Percentiles rank a stretch among this genome's conserved stretches.
phyloP scores from a whole-genome alignment of 805 yeast species.

The Suhomyces tanzawaensis region DNA sequence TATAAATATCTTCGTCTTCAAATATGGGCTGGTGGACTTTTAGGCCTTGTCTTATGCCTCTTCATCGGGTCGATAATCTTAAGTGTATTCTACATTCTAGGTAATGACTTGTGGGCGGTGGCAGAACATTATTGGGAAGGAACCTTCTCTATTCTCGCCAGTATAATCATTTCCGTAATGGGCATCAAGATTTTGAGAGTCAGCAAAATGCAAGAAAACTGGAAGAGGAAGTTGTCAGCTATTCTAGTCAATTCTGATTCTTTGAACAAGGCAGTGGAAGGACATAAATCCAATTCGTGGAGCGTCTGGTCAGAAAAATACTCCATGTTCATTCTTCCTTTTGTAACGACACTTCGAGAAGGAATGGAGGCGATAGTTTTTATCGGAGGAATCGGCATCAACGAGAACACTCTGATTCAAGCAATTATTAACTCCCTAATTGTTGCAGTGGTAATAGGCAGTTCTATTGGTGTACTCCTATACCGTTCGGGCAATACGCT shows the following conservation, averaged over 20 bases:
- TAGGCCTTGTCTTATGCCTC: conserved; percentile 39
- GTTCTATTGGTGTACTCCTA: conserved; percentile 60
- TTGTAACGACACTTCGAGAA: conserved; percentile 83
- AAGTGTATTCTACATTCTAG: conserved; percentile 38
- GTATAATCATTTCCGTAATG: conserved; percentile 45
- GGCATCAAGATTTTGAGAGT: conserved; percentile 45
- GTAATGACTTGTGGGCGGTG: conserved; percentile 43
- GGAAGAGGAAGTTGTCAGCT: conserved; percentile 38
- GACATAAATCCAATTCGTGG: conserved; percentile 6
- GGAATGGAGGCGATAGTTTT: conserved; percentile 91
- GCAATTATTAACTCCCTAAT: conserved; percentile 61
- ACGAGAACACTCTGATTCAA: conserved; percentile 21
- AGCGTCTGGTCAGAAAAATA: conserved; percentile 47
- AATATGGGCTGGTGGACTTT: conserved; percentile 44
- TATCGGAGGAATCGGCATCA: conserved; percentile 76
- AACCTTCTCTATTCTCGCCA: conserved; percentile 42
- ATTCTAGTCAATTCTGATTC: conserved; percentile 24
- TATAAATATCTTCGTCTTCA: conserved; percentile 30
- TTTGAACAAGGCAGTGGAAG: conserved; percentile 16
- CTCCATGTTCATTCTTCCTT: conserved; percentile 74
- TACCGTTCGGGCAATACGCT: conserved; percentile 78
- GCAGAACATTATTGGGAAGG: conserved; percentile 52
- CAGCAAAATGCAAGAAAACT: conserved; percentile 43
- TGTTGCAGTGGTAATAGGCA: conserved; percentile 58
- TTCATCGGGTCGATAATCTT: conserved; percentile 40